Base-by-base conservation (phyloP, 352 stramenopile genomes). In the Phytophthora brassicae region DNA sequence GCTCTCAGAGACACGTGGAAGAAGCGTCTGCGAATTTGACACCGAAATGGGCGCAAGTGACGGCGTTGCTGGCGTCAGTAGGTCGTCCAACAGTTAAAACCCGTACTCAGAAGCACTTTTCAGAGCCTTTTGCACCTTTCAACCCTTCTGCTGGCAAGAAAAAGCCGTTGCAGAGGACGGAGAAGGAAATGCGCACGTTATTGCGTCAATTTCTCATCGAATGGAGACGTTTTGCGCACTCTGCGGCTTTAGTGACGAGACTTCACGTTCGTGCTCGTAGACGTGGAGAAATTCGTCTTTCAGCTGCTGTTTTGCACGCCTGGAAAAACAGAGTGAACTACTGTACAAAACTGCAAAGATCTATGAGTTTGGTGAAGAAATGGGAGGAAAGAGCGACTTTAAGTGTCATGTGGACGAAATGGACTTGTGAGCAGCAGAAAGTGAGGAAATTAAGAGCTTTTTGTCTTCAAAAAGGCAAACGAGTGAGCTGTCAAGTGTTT, bases 41-140 rank as follows among this genome's bases (percentile, higher is more conserved):
- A 8, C 38, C 66, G 14, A 69, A 69, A 63, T 73, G 66, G 66
- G 60, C 51, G 8, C 20, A 66, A 64, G 60, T 73, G 38, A 73
- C 66, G 44, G 31, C 49, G 50, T 31, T 73, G 19, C 41, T 73
- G 60, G 66, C 66, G 31, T 73, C 66, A 29, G 55, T 66, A 48
- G 60, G n/a, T 49, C 43, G 24, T 1, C 29, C 36, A 9, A 7
- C 33, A 22, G n/a, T 3, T 14, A 22, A 64, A 58, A 53, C 50
- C 16, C 1, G 33, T 9, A 14, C 33, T n/a, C 20, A 9, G 6
- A n/a, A 13, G 26, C 44, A 33, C 14, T 14, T 22, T 59, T 58
- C 22, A 11, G 3, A 9, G 8, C 4, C 26, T 55, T 23, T 55
- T 3, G 24, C 6, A 4, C 47, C 29, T 28, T 8, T 8, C n/a